Evolutionary conservation across 768 basidiomycete species (phyloP).

Genomic region (Amanita rimosa): DNA sequence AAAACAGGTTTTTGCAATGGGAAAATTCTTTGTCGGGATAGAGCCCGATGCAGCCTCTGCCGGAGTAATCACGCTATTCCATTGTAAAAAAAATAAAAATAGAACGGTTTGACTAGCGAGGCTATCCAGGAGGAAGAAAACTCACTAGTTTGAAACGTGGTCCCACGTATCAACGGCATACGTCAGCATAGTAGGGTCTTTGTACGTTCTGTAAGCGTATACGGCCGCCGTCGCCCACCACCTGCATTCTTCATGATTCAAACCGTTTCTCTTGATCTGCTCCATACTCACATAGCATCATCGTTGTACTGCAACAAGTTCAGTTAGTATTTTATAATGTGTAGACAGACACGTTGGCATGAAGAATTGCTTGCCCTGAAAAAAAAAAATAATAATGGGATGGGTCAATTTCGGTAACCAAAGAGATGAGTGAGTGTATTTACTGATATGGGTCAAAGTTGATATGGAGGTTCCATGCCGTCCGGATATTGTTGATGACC

Average conservation of each 20-base stretch:
- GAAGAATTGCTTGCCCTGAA: not conserved
- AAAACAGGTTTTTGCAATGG: slow-evolving; percentile 29
- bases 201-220: slow-evolving; percentile 37
- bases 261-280: slow-evolving; percentile 16
- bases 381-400: not conserved
- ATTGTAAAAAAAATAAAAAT: no score
- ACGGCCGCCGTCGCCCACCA: slow-evolving; percentile 47
- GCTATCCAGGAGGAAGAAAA: not conserved
- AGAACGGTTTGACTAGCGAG: not conserved
- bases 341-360: not conserved
- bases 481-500: slow-evolving; percentile 16
- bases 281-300: not conserved
- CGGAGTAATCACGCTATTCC: slow-evolving; percentile 28
- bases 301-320: not conserved
- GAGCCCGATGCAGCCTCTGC: slow-evolving; percentile 25
- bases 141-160: slow-evolving; percentile 34
- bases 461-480: not conserved
- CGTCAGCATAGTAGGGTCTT: slow-evolving; percentile 26
- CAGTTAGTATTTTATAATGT: not conserved
- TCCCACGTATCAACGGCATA: slow-evolving; percentile 39
- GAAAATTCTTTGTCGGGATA: slow-evolving; percentile 29
- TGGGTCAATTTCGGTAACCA: no score
- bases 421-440: not conserved
- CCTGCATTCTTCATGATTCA: slow-evolving; percentile 11
- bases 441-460: not conserved